Evolutionary conservation across 116 monocot genomes (phyloP).

Genomic region (Iris pallida): DNA sequence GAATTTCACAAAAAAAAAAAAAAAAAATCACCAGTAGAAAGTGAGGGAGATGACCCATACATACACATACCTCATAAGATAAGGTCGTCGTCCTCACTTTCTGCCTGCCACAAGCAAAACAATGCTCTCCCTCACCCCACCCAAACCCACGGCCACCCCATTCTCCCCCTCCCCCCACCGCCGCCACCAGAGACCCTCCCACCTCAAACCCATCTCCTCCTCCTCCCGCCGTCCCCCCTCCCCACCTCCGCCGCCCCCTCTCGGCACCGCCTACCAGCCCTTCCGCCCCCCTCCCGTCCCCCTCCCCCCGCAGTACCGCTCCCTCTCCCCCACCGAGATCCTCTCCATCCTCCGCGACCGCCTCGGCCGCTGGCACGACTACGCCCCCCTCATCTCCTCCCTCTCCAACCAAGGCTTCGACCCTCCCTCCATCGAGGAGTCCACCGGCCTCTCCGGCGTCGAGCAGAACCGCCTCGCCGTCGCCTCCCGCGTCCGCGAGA

Average conservation of each 20-base stretch:
- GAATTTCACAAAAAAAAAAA: too few relatives aligned
- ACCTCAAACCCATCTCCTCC: slow-evolving; percentile 14
- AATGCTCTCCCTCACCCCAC: slow-evolving; percentile 31
- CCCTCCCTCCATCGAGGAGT: slow-evolving; percentile 79
- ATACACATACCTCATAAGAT: not conserved
- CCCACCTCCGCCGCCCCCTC: slow-evolving; percentile 37
- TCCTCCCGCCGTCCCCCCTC: slow-evolving; percentile 27
- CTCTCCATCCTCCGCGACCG: slow-evolving; percentile 82
- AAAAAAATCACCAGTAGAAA: too few relatives aligned
- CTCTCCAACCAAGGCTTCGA: slow-evolving; percentile 75
- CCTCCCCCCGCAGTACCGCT: slow-evolving; percentile 51
- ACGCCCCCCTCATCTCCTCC: slow-evolving; percentile 72
- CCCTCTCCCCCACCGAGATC: slow-evolving; percentile 45
- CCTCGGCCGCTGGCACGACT: slow-evolving; percentile 89
- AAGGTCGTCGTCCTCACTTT: not conserved
- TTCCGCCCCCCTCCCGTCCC: slow-evolving; percentile 88
- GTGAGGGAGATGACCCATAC: not conserved
- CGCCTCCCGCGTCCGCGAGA: slow-evolving; percentile 74
- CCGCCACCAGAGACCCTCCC: not conserved
- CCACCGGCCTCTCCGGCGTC: slow-evolving; percentile 77
- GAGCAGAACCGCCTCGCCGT: slow-evolving; percentile 84
- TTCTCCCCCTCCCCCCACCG: not conserved
- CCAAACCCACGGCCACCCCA: slow-evolving; percentile 21
- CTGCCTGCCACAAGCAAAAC: slow-evolving; percentile 1
- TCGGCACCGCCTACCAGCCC: slow-evolving; percentile 79